Evolutionary conservation across 1,284 basidiomycete genomes (phyloP), one percentile per base, ranked within the genome.

Genomic region (Cryptococcus sp.): DNA sequence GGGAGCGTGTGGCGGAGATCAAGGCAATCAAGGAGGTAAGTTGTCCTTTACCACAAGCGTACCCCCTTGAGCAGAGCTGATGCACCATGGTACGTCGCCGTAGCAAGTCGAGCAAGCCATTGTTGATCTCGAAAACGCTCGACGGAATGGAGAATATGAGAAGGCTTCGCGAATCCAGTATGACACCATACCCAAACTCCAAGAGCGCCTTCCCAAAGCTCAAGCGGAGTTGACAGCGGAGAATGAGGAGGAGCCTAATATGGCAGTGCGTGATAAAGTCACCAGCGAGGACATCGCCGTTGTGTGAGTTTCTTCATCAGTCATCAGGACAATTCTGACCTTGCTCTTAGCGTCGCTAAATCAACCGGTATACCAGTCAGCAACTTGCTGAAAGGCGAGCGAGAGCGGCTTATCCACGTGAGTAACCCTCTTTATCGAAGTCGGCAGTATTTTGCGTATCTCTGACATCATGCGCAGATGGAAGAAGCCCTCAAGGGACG

Each of bases 321-420:
- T 26, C 4, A 46, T 6, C 10, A n/a, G 26, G 20, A 23, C 43
- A 45, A 3, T 17, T 11, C 48, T 49, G 54, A 61, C 45, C 16
- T 16, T 47, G 20, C 37, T 38, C 8, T 16, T 50, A 73, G 70
- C 11, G 87, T 93, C 5, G 89, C 89, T n/a, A 89, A 87, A 72
- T 83, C 88, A 1, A 96, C 93, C 0, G 93, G 93, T 16, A 93
- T 97, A 43, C 93, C 94, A 0, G 91, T 95, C 1, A 85, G 89
- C 73, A 93, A 89, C 67, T 78, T 97, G 54, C 78, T 96, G 64
- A 89, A 91, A 73, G 93, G 93, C 16, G 93, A 96, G 76, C 81
- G 89, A 58, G 91, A 96, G 73, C 89, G 90, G 63, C 81, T 97
- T 29, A 86, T 96, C n/a, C 86, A 93, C 79, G 89, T 90, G 64